Conservation (phyloP, 371 early-diverging fungal species). For the Mucor circinelloides region DNA sequence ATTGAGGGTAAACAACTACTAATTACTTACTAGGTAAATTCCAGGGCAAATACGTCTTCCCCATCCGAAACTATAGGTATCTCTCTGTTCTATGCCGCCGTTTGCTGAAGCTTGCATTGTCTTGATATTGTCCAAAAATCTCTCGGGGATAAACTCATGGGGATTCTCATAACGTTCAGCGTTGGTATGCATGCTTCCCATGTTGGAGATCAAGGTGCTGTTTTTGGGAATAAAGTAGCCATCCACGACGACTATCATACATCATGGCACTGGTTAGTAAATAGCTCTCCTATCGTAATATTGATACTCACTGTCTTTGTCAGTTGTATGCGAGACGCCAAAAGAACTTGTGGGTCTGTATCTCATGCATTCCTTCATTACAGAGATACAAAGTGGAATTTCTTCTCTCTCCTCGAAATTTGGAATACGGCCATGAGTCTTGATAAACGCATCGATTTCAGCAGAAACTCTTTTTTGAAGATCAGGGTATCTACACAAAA, state of each 20-base stretch:
- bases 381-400: constrained; percentile 11
- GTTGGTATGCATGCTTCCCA: constrained; percentile 16
- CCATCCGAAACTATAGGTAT: constrained; percentile 28
- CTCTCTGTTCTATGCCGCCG: constrained; percentile 12
- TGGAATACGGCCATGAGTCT: background rate
- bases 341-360: background rate
- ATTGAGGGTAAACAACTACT: too few species aligned
- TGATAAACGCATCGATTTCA: constrained; percentile 16
- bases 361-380: constrained; percentile 17
- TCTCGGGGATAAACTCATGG: constrained; percentile 15
- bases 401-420: constrained; percentile 6
- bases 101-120: constrained; percentile 17
- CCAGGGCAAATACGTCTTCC: constrained; percentile 5
- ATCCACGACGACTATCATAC: constrained; percentile 6
- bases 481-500: constrained; percentile 10
- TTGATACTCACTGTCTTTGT: constrained; percentile 10
- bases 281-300: too few species aligned
- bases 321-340: constrained; percentile 8
- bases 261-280: background rate
- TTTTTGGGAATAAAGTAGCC: constrained; percentile 16
- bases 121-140: constrained; percentile 14
- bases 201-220: constrained; percentile 4
- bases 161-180: constrained; percentile 7
- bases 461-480: constrained; percentile 8
- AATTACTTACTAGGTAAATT: background rate